Percentiles rank a stretch among this genome's conserved stretches.
Evolutionary conservation across 2,329 filamentous ascomycete genomes (phyloP).

Genomic region (Aspergillus jensenii): DNA sequence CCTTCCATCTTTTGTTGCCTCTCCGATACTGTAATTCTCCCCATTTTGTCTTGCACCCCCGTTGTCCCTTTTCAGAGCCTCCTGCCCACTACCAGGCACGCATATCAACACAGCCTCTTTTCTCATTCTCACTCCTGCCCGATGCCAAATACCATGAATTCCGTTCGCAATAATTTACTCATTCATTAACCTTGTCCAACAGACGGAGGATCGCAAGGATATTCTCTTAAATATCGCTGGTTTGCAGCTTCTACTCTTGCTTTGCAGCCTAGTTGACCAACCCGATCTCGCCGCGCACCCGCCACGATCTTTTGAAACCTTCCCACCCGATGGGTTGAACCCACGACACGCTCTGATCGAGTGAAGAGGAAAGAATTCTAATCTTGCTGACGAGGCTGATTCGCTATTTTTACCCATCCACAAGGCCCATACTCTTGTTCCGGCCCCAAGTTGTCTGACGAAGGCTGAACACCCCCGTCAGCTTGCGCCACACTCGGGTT

Average conservation of each 20-base stretch:
- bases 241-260: constrained; percentile 10
- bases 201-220: constrained; percentile 14
- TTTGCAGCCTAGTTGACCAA: constrained; percentile 20
- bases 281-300: constrained; percentile 17
- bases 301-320: constrained; percentile 12
- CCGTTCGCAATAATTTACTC: constrained; percentile 2
- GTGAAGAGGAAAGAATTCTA: constrained; percentile 9
- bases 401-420: constrained; percentile 27
- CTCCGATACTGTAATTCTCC: constrained; percentile 5
- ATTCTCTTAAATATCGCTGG: constrained; percentile 6
- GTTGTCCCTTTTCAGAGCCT: not conserved
- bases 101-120: constrained; percentile 5
- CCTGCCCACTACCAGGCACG: constrained; percentile 6
- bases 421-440: constrained; percentile 19
- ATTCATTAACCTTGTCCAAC: constrained; percentile 13
- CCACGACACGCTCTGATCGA: constrained; percentile 12
- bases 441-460: constrained; percentile 17
- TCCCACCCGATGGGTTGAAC: constrained; percentile 21
- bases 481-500: constrained; percentile 47
- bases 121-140: constrained; percentile 5
- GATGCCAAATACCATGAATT: constrained; percentile 3
- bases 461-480: constrained; percentile 41
- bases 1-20: constrained; percentile 2
- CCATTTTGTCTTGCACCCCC: not conserved
- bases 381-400: constrained; percentile 21